Evolutionary conservation across 2,329 filamentous ascomycete species (phyloP).

Genomic region (Aureobasidium subglaciale): DNA sequence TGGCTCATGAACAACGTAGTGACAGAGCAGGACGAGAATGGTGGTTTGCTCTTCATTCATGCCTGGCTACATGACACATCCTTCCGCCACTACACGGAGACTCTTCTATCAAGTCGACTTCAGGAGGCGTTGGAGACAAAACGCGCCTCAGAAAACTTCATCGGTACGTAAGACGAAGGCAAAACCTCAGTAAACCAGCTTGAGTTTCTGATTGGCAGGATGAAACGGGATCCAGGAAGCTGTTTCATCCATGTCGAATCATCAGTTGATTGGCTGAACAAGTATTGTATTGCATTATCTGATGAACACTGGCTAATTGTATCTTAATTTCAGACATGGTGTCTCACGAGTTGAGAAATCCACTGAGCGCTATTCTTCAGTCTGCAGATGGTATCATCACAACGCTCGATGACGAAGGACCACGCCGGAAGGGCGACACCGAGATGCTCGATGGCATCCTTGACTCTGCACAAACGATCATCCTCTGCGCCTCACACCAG

Average conservation of each 20-base stretch:
- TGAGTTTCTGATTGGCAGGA: no score
- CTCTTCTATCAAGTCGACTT: conserved; percentile 24
- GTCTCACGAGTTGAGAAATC: conserved; percentile 39
- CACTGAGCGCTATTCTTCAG: conserved; percentile 38
- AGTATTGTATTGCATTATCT: no score
- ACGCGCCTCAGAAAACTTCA: conserved; percentile 31
- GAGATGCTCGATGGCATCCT: conserved; percentile 16
- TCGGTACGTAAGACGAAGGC: no score
- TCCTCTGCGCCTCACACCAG: conserved; percentile 27
- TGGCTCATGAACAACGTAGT: conserved; percentile 29
- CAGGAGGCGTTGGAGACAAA: conserved; percentile 33
- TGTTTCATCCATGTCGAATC: no score
- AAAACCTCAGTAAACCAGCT: no score
- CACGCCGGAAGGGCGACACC: neutral
- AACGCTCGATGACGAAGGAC: conserved; percentile 21
- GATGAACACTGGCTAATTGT: no score
- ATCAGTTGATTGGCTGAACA: no score
- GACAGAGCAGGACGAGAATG: conserved; percentile 26
- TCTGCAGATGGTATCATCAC: conserved; percentile 37
- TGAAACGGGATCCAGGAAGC: no score
- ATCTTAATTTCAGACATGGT: no score
- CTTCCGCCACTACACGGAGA: conserved; percentile 28
- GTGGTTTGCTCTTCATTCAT: conserved; percentile 24
- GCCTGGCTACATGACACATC: conserved; percentile 31
- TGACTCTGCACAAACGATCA: conserved; percentile 22